Evolutionary conservation across 768 basidiomycete species (phyloP), one percentile per base, ranked within the genome.

Genomic region (Lyophyllum decastes): DNA sequence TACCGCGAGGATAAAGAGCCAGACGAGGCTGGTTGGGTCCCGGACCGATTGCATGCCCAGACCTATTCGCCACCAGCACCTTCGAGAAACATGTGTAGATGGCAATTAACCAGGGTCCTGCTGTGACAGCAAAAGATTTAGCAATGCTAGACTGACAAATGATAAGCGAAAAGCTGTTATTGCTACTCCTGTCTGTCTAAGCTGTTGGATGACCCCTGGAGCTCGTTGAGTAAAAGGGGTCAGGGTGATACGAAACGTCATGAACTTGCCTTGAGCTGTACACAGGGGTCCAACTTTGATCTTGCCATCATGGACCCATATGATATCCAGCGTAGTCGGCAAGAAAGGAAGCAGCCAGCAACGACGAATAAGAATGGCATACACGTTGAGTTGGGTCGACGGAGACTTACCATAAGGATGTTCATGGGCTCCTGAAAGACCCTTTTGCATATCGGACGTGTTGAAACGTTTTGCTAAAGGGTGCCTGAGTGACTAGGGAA

Each of bases 81-180:
- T n/a, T n/a, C 74, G 1, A 73, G 52, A 60, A 80, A 78, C 0
- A n/a, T n/a, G 79, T 80, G 65, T 78, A 77, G 6, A 76, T 40
- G 0, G 76, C 68, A 19, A 81, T 76, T 14, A 68, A 19, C n/a
- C n/a, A n/a, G n/a, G n/a, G n/a, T n/a, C n/a, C n/a, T n/a, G n/a
- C 75, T 78, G 47, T 26, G 14, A 34, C 21, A 16, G 38, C 24
- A 10, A 14, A 38, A 34, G 30, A 33, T 11, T 33, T 33, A 33
- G 30, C 30, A 33, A 33, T 33, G 5, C 11, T 5, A 33, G 11
- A 11, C 30, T 33, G 30, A 33, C 30, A n/a, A 11, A 33, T 33
- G 30, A 33, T 33, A 33, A 33, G 26, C n/a, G n/a, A 45, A 16
- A 14, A 17, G 76, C 80, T 2, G 72, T 70, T 38, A 80, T 70